A percentile compares a stretch with the other conserved stretches of the same genome.
phyloP scores from a whole-genome alignment of 2,329 filamentous ascomycete genomes.

The Diaporthe nobilis region DNA sequence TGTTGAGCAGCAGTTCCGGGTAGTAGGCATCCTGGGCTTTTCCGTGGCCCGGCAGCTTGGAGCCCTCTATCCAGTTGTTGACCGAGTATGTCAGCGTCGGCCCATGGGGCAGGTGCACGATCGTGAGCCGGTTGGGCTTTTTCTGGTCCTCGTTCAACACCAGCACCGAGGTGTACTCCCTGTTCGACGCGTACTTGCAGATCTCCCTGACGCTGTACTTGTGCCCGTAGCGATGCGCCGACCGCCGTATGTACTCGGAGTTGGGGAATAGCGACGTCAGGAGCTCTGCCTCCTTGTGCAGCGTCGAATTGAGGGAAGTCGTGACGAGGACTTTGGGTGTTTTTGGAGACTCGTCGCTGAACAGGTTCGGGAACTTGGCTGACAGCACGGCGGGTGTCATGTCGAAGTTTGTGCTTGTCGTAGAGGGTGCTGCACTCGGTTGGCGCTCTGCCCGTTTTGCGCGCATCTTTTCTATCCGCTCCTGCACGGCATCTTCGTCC shows the following conservation, averaged over 20 bases:
- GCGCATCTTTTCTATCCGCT: slow-evolving; percentile 58
- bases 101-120: slow-evolving; percentile 70
- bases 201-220: slow-evolving; percentile 96
- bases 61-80: slow-evolving; percentile 90
- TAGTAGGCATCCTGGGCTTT: slow-evolving; percentile 87
- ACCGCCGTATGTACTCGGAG: slow-evolving; percentile 87
- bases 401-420: slow-evolving; percentile 74
- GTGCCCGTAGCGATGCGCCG: slow-evolving; percentile 85
- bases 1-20: slow-evolving; percentile 91
- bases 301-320: slow-evolving; percentile 88
- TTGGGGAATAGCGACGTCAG: slow-evolving; percentile 90
- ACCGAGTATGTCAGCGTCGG: slow-evolving; percentile 95
- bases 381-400: slow-evolving; percentile 72
- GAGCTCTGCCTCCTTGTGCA: slow-evolving; percentile 86
- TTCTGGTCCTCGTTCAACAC: slow-evolving; percentile 93
- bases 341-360: slow-evolving; percentile 70
- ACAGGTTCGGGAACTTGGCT: slow-evolving; percentile 74
- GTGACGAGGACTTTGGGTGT: slow-evolving; percentile 92
- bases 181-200: slow-evolving; percentile 83
- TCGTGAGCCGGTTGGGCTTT: slow-evolving; percentile 74
- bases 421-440: slow-evolving; percentile 68
- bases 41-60: slow-evolving; percentile 88
- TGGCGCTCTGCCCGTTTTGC: slow-evolving; percentile 62
- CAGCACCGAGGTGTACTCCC: slow-evolving; percentile 86
- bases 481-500: slow-evolving; percentile 57